Evolutionary conservation across 192 early-diverging fungal species (phyloP).

Genomic region (Podila verticillata): DNA sequence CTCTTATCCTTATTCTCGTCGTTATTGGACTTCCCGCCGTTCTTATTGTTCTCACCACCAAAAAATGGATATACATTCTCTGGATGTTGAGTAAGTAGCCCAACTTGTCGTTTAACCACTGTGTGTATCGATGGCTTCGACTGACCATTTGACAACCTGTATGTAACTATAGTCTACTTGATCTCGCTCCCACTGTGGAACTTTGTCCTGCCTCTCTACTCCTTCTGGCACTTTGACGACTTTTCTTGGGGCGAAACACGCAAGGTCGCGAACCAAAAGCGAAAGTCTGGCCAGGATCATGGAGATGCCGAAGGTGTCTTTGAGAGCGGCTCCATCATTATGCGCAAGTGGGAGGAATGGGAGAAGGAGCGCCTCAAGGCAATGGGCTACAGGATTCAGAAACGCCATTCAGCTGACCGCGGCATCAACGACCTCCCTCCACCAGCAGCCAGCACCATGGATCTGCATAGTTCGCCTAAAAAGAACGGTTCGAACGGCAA

Average conservation of each 20-base stretch:
- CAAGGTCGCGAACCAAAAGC: constrained; percentile 75
- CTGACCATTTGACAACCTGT: neutral
- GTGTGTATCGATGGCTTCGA: neutral
- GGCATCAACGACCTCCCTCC: constrained; percentile 47
- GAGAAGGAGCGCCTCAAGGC: constrained; percentile 59
- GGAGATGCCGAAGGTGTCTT: constrained; percentile 78
- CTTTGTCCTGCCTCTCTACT: constrained; percentile 89
- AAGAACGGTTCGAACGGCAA: neutral
- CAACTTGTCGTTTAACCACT: neutral
- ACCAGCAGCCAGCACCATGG: constrained; percentile 40
- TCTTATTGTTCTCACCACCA: constrained; percentile 77
- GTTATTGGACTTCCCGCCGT: constrained; percentile 78
- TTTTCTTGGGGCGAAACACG: constrained; percentile 89
- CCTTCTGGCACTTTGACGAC: constrained; percentile 96
- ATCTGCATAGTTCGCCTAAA: constrained; percentile 1
- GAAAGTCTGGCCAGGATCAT: constrained; percentile 74
- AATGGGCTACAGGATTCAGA: constrained; percentile 42
- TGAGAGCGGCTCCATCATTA: constrained; percentile 64
- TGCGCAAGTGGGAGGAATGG: constrained; percentile 70
- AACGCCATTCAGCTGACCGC: constrained; percentile 38
- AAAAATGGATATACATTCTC: constrained; percentile 74
- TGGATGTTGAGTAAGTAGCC: constrained; percentile 68
- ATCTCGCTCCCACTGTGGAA: constrained; percentile 94
- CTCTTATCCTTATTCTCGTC: constrained; percentile 69
- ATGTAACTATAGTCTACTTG: constrained; percentile 70